phyloP scores from a whole-genome alignment of 306 rosid species.

The Malus sylvestris region DNA sequence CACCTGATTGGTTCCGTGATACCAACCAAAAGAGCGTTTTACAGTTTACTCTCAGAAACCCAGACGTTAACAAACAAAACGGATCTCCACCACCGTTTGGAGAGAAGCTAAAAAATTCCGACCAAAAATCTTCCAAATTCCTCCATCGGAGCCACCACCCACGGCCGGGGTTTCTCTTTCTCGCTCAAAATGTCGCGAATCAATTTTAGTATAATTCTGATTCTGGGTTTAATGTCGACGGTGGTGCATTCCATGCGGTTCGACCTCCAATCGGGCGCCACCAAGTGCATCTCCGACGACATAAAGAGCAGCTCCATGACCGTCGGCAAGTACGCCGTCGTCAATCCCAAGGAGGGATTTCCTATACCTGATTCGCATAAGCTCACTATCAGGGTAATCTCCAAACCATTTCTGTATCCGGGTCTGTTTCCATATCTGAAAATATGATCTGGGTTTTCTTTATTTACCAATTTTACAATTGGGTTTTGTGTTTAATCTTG shows the following conservation, averaged over 20 bases:
- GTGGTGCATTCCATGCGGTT: slow-evolving; percentile 47
- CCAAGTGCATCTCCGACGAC: slow-evolving; percentile 79
- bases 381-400: slow-evolving; percentile 55
- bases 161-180: neutral
- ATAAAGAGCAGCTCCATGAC: slow-evolving; percentile 58
- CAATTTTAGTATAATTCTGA: slow-evolving; percentile 21
- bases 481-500: neutral
- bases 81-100: slow-evolving; percentile 4
- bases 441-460: neutral
- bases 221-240: slow-evolving; percentile 20
- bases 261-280: slow-evolving; percentile 52
- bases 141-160: neutral
- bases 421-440: neutral
- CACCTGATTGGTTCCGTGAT: neutral
- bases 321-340: slow-evolving; percentile 62
- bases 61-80: slow-evolving; percentile 2
- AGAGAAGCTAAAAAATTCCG: slow-evolving; percentile 3
- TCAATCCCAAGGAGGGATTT: slow-evolving; percentile 42
- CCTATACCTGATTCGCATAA: slow-evolving; percentile 57
- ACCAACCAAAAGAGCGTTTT: neutral
- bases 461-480: neutral
- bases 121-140: neutral
- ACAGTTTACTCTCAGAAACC: neutral
- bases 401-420: neutral
- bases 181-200: slow-evolving; percentile 24